Conservation (phyloP, 2,329 filamentous ascomycete species). For the Lachnellula suecica region DNA sequence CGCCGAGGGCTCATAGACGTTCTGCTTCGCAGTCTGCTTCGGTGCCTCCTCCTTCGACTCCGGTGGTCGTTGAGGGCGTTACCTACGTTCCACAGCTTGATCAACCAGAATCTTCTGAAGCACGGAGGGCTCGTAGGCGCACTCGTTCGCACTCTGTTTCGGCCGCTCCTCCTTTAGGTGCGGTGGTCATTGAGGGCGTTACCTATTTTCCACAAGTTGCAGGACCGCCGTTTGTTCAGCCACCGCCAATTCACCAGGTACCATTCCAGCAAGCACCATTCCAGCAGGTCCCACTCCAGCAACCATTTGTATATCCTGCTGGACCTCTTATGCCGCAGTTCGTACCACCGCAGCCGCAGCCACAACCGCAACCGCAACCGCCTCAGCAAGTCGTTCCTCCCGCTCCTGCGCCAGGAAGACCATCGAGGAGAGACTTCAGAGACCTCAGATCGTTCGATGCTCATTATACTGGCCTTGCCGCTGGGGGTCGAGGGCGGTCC, state of each 20-base stretch:
- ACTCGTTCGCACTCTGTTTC: too few relatives aligned
- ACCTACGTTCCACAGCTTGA: slow-evolving; percentile 15
- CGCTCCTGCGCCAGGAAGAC: slow-evolving; percentile 6
- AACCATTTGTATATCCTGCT: too few relatives aligned
- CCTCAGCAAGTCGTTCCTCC: slow-evolving; percentile 1
- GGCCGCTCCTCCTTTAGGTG: too few relatives aligned
- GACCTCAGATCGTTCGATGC: slow-evolving; percentile 20
- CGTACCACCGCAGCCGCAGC: slow-evolving; percentile 9
- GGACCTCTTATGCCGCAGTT: too few relatives aligned
- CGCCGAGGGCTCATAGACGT: neutral
- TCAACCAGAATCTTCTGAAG: too few relatives aligned
- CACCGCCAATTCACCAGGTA: too few relatives aligned
- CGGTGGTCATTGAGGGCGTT: too few relatives aligned
- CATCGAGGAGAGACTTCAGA: slow-evolving; percentile 17
- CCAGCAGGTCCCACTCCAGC: too few relatives aligned
- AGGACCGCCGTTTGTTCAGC: too few relatives aligned
- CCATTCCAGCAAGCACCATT: too few relatives aligned
- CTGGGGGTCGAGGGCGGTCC: neutral
- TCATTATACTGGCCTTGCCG: slow-evolving; percentile 17
- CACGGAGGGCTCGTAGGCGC: too few relatives aligned
- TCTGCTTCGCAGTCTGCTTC: neutral
- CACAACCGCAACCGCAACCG: slow-evolving; percentile 5
- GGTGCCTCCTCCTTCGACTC: slow-evolving; percentile 1
- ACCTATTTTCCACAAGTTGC: too few relatives aligned
- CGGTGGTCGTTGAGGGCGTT: slow-evolving; percentile 17